phyloP scores from a whole-genome alignment of 306 rosid species.

The Vachellia collinsii region DNA sequence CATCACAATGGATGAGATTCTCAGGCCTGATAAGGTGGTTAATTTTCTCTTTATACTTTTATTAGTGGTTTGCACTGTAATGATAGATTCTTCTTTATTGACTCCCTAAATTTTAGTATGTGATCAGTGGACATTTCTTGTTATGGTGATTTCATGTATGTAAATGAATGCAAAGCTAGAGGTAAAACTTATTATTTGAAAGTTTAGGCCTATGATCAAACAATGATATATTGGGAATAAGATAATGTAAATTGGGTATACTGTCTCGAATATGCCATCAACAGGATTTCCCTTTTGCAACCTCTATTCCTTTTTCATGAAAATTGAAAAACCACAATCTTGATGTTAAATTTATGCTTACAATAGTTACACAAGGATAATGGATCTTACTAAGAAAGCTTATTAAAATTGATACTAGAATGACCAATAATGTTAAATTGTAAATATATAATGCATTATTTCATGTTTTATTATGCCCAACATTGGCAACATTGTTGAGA shows the following conservation, averaged over 20 bases:
- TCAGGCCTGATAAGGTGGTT: constrained; percentile 86
- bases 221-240: not conserved
- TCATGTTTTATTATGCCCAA: not conserved
- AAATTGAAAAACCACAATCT: too few species aligned
- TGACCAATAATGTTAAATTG: not conserved
- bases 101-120: not conserved
- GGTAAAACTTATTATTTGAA: not conserved
- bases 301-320: not conserved
- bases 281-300: not conserved
- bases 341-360: not conserved
- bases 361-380: not conserved
- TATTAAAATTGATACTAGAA: not conserved
- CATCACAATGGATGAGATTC: constrained; percentile 80
- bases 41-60: constrained; percentile 18
- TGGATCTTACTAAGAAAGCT: not conserved
- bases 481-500: not conserved
- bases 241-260: not conserved
- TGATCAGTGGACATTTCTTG: not conserved
- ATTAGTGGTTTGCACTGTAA: not conserved
- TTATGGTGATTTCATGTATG: not conserved
- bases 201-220: not conserved
- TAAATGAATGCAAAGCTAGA: constrained; percentile 9
- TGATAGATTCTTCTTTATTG: constrained; percentile 14
- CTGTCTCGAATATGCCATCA: not conserved
- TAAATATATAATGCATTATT: not conserved